Evolutionary conservation across 2,329 filamentous ascomycete species (phyloP), one percentile per base, ranked within the genome.

Genomic region (Penicillium concentricum): DNA sequence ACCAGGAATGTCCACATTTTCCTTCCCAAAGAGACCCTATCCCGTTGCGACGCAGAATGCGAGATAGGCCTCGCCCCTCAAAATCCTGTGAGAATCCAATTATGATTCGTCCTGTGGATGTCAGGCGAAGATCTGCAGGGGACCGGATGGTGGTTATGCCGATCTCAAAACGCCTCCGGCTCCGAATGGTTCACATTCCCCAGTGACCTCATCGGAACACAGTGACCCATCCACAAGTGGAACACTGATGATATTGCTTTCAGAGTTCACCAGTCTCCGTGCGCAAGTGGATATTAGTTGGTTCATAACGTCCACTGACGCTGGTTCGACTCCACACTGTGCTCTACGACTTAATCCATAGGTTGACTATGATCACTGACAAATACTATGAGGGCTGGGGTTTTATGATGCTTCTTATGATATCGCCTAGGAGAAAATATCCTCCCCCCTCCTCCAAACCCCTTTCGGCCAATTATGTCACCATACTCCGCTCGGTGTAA

Each of bases 101-200:
- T 51, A 56, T 63, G 57, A 66, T 62, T 61, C 48, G 62, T 57
- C 42, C 26, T 32, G 22, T 32, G 58, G 35, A 61, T 52, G 58
- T 66, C 61, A 65, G 59, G 53, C 38, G 52, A 52, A 58, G 64
- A 66, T 66, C 62, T 65, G 62, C 62, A 66, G 64, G 62, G 62
- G 58, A 56, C 46, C 37, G 35, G 51, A 58, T 48, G 50, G 37
- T 50, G 51, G 39, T 48, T 28, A 18, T 54, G 61, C 61, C 54
- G 63, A 64, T 64, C 63, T 42, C 41, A 52, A 32, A 43, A 42
- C 54, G 48, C 50, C 52, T 47, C 51, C 46, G 26, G n/a, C 35
- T 49, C 49, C 39, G 28, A 43, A 39, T 59, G 42, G 49, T 47
- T 56, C 28, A 46, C 62, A 66, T 66, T 63, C 59, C 58, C 57